Conservation (phyloP, 2,329 filamentous ascomycete genomes). For the Aurifilum marmelostoma region DNA sequence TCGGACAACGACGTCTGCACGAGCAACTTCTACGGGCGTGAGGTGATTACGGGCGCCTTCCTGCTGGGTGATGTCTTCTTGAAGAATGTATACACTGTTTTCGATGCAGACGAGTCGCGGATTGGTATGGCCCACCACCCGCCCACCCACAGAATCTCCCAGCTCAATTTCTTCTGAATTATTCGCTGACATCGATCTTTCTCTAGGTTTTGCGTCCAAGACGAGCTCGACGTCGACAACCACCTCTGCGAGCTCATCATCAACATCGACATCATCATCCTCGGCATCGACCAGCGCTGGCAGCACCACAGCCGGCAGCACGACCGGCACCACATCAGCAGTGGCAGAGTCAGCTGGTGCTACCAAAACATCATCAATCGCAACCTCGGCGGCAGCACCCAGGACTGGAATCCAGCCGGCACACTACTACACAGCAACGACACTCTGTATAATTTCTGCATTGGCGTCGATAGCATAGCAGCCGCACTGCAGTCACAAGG, state of each 20-base stretch:
- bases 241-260: slow-evolving; percentile 23
- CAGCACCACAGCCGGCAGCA: slow-evolving; percentile 20
- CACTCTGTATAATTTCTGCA: slow-evolving; percentile 34
- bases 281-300: slow-evolving; percentile 14
- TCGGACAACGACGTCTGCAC: slow-evolving; percentile 55
- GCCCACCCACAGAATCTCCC: neutral
- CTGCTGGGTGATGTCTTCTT: slow-evolving; percentile 84
- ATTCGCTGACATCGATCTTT: slow-evolving; percentile 18
- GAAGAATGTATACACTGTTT: slow-evolving; percentile 87
- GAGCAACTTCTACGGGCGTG: slow-evolving; percentile 75
- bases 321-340: slow-evolving; percentile 30
- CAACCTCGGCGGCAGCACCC: slow-evolving; percentile 33
- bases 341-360: slow-evolving; percentile 32
- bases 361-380: slow-evolving; percentile 34
- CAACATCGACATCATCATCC: slow-evolving; percentile 5
- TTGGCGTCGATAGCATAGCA: slow-evolving; percentile 33
- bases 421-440: slow-evolving; percentile 24
- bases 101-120: slow-evolving; percentile 71
- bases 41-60: slow-evolving; percentile 71
- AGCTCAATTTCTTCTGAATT: neutral
- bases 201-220: slow-evolving; percentile 44
- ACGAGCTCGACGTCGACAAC: slow-evolving; percentile 33
- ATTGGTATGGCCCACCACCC: slow-evolving; percentile 62
- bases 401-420: slow-evolving; percentile 27
- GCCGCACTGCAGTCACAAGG: slow-evolving; percentile 1